Base-by-base conservation (phyloP, 345 rosid genomes). In the Iberis pinnata region DNA sequence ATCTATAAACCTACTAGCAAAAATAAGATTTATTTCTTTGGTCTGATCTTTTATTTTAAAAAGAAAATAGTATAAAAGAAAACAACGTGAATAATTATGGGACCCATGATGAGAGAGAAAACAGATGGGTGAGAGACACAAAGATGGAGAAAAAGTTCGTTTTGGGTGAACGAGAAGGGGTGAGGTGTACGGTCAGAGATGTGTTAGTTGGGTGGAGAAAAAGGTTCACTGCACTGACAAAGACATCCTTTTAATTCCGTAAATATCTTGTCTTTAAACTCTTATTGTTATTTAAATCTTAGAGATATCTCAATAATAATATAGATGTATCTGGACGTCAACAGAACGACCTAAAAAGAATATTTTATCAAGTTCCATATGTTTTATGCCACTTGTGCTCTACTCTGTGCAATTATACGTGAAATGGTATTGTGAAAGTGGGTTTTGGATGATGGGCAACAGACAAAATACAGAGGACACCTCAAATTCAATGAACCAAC, bases 181-280 rank as follows among this genome's bases (percentile, higher is more conserved):
- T 64, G 57, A 64, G 63, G 69, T 64, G 69, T 49, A 64, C 69
- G 69, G 69, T 56, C 13, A 9, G 18, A 56, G 69, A 56, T 64
- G 56, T 40, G 18, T 56, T 56, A 56, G 69, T 56, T 64, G 69
- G 38, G 57, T 64, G 57, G 51, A 47, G 54, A 43, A 9, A 53
- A 47, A 64, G 69, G 51, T 64, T 56, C 57, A 56, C 49, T 64
- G 69, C 56, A 64, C 63, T 56, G 63, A 64, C 63, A 64, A 48
- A 40, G 63, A 64, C 63, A 49, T 7, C 41, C 22, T 29, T 56
- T 6, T n/a, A 49, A 40, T 60, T 49, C 63, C 63, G 63, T 64
- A 56, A 64, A 64, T 64, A 64, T 64, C 63, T 64, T 48, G 57
- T 56, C 69, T 41, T 56, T 56, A 22, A 41, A 55, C 56, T 48